These are phyloP conservation scores for Conticribra weissflogii DNA, from an alignment of 108 stramenopile genomes.

Conservation along the genomic window DNA sequence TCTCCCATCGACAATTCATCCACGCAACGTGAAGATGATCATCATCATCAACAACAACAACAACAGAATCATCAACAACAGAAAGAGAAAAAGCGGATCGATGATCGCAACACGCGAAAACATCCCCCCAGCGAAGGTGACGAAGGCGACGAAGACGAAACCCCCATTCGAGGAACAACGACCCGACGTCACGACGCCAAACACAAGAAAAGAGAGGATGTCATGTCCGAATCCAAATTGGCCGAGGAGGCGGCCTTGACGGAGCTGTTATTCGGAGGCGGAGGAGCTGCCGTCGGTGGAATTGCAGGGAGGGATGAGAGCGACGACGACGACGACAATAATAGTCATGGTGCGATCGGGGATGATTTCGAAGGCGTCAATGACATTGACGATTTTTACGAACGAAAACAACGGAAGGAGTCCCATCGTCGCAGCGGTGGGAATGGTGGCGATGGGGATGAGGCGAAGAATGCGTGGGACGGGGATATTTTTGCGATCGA, in stretches of 20 bases:
- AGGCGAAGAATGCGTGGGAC: conserved; percentile 3
- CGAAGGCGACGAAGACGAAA: too few species aligned
- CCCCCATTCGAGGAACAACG: too few species aligned
- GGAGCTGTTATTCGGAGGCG: conserved; percentile 24
- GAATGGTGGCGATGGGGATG: conserved; percentile 1
- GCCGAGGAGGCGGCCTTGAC: conserved; percentile 29
- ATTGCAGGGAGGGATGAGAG: not conserved
- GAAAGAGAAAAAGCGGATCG: too few species aligned
- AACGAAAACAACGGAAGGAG: too few species aligned
- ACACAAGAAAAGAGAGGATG: not conserved
- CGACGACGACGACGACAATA: conserved; percentile 17
- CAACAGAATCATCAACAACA: too few species aligned
- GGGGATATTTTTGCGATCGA: conserved; percentile 42
- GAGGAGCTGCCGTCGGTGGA: conserved; percentile 8
- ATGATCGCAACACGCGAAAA: too few species aligned
- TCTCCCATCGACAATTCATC: too few species aligned
- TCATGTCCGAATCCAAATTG: conserved; percentile 25
- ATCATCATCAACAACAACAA: too few species aligned
- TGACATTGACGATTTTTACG: conserved; percentile 12
- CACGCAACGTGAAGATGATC: too few species aligned
- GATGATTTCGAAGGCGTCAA: conserved; percentile 8
- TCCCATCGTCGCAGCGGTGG: conserved; percentile 2
- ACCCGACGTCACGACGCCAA: too few species aligned
- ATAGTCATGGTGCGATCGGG: not conserved
- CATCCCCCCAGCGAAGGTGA: too few species aligned